Evolutionary conservation across 495 filamentous ascomycete genomes (phyloP), one percentile per base, ranked within the genome.

Genomic region (Talaromyces trachyspermus): DNA sequence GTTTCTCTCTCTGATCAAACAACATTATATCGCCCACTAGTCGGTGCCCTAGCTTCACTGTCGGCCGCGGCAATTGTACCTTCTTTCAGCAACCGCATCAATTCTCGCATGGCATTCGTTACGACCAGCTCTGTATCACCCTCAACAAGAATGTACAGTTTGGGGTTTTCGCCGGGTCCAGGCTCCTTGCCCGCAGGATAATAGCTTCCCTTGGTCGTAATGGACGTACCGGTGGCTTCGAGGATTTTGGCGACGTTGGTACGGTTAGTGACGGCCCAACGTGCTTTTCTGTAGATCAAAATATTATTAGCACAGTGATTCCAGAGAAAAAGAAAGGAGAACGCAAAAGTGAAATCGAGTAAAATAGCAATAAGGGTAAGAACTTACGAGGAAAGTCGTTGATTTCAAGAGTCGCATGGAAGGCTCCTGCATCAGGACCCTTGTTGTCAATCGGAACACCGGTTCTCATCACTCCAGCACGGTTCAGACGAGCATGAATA

Each of bases 211-310:
- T 99, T 99, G 36, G 88, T 96, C 0, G 92, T 99, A 64, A 99
- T 99, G 3, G 87, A 94, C 5, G 89, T 95, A 26, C 89, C 92
- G 1, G 89, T 95, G 5, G 86, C 78, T 61, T 99, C 92, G 43
- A 99, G 77, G 46, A 99, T 95, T 72, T 96, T 96, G 51, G 92
- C 92, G 48, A 99, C 92, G 56, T 99, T 99, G 4, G 94, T 99
- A 35, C 92, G 81, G 60, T 99, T 99, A 40, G 92, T 99, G 64
- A 99, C 92, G 17, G 89, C 91, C 92, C 92, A 99, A 47, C 92
- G 81, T 52, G 94, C 92, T 79, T 97, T 64, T 97, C 79, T 82
- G 58, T 68, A 59, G 22, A 20, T 18, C 43, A 32, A 41, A 0
- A 39, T 26, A 52, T 39, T 26, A 50, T 67, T 54, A 71, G 57